phyloP scores from a whole-genome alignment of 345 rosid species.

The Brassica cretica region DNA sequence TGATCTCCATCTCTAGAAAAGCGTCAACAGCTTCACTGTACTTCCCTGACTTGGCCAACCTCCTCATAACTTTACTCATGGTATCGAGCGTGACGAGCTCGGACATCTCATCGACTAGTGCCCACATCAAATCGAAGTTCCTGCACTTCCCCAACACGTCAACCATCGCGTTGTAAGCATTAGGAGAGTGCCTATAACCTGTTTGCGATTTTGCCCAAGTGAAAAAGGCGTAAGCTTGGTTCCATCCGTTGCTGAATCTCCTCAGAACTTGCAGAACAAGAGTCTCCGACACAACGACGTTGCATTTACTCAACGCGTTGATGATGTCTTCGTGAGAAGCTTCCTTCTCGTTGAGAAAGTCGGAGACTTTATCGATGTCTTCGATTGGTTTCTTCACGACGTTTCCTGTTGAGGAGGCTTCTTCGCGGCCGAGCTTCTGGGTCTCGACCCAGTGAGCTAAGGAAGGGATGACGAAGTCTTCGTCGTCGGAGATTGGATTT shows the following conservation, averaged over 20 bases:
- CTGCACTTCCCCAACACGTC: slow-evolving; percentile 38
- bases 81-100: slow-evolving; percentile 49
- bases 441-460: slow-evolving; percentile 60
- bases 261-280: slow-evolving; percentile 58
- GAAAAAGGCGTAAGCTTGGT: slow-evolving; percentile 66
- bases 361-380: slow-evolving; percentile 52
- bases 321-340: slow-evolving; percentile 44
- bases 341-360: slow-evolving; percentile 46
- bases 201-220: slow-evolving; percentile 75
- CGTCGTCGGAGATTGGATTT: slow-evolving; percentile 35
- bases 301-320: slow-evolving; percentile 42
- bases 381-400: slow-evolving; percentile 27
- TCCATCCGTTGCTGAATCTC: slow-evolving; percentile 65
- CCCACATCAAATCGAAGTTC: slow-evolving; percentile 51
- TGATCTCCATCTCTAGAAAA: slow-evolving; percentile 54
- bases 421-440: slow-evolving; percentile 24
- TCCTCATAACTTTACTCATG: slow-evolving; percentile 48
- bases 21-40: slow-evolving; percentile 60
- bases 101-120: slow-evolving; percentile 59
- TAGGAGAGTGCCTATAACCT: slow-evolving; percentile 38
- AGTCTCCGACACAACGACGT: slow-evolving; percentile 42
- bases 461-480: slow-evolving; percentile 79
- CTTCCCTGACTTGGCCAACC: slow-evolving; percentile 61
- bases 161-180: neutral
- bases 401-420: slow-evolving; percentile 13